Evolutionary conservation across 179 eudicot genomes (phyloP).

Genomic region (Spergularia azorica): DNA sequence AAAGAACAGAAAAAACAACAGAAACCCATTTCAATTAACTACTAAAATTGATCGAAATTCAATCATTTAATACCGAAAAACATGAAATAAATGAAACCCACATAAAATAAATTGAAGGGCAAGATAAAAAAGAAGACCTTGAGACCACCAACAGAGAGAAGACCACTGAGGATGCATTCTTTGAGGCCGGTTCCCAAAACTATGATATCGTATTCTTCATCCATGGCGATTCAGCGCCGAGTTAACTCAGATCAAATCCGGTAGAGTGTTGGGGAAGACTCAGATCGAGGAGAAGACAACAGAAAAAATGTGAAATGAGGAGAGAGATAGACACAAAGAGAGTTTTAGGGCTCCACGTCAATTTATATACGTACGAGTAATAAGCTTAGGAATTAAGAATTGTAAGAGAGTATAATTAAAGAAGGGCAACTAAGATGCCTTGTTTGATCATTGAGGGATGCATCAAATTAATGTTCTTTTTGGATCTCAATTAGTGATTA

Average conservation of each 20-base stretch:
- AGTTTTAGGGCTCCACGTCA: too few relatives aligned
- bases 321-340: too few relatives aligned
- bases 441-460: too few relatives aligned
- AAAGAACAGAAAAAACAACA: background rate
- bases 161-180: constrained; percentile 83
- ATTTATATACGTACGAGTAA: too few relatives aligned
- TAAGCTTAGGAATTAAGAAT: too few relatives aligned
- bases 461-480: too few relatives aligned
- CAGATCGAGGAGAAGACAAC: too few relatives aligned
- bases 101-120: background rate
- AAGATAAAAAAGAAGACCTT: constrained; percentile 33
- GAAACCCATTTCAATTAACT: background rate
- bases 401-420: too few relatives aligned
- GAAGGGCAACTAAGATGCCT: too few relatives aligned
- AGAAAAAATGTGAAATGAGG: too few relatives aligned
- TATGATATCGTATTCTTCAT: constrained; percentile 75
- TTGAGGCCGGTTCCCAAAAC: constrained; percentile 82
- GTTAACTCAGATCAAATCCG: constrained; percentile 5
- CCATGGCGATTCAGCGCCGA: constrained; percentile 37
- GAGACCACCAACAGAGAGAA: constrained; percentile 77
- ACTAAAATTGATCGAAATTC: background rate
- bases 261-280: background rate
- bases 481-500: too few relatives aligned
- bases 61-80: background rate
- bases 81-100: background rate